A percentile compares a stretch with the other conserved stretches of the same genome.
Conservation (phyloP, 164 flowering plant genomes). For the Pachysandra terminalis region DNA sequence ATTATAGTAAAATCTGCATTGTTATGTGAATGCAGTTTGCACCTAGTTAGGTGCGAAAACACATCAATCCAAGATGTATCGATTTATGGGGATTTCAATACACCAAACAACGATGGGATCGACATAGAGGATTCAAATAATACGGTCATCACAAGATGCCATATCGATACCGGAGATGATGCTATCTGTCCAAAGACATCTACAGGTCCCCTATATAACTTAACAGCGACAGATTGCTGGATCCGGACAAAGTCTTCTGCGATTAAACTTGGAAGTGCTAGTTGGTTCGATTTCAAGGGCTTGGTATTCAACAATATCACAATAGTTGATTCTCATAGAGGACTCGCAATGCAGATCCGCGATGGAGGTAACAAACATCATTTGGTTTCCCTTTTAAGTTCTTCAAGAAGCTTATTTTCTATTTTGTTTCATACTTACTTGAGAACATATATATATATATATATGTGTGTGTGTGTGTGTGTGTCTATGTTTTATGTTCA, state of each 20-base stretch:
- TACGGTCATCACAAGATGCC: conserved; percentile 72
- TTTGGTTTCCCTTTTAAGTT: background rate
- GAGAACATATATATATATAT: too few relatives aligned
- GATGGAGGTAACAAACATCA: conserved; percentile 80
- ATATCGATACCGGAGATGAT: conserved; percentile 89
- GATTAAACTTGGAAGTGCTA: conserved; percentile 93
- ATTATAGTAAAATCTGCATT: too few relatives aligned
- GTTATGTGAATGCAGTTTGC: conserved; percentile 62
- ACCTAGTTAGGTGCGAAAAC: conserved; percentile 64
- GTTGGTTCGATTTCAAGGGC: conserved; percentile 57
- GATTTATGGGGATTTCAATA: conserved; percentile 77
- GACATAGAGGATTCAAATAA: conserved; percentile 94
- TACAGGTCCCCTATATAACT: conserved; percentile 67
- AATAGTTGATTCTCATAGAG: conserved; percentile 86
- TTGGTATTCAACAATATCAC: conserved; percentile 83
- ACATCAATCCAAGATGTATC: conserved; percentile 62
- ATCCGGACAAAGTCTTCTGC: conserved; percentile 91
- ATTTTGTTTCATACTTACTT: background rate
- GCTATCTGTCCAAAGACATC: conserved; percentile 93
- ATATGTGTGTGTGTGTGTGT: too few relatives aligned
- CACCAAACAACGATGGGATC: conserved; percentile 94
- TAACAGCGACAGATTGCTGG: conserved; percentile 77
- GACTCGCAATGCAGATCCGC: conserved; percentile 92
- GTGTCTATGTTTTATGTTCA: too few relatives aligned
- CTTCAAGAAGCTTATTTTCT: background rate